phyloP scores from a whole-genome alignment of 257 asterid species.

The Euphrasia confusa region DNA sequence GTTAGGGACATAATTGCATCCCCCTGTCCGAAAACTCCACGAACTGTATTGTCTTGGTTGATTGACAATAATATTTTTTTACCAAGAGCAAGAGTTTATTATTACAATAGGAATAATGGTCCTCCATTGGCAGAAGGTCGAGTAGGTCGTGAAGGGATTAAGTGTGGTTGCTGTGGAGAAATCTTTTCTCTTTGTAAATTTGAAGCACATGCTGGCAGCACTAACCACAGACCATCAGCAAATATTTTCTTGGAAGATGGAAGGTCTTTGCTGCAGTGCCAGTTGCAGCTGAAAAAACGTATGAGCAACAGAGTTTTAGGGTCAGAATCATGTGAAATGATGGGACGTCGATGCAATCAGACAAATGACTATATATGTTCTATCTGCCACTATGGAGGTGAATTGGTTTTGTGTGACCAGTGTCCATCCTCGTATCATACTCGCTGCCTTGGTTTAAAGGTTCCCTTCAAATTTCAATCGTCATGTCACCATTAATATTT shows the following conservation, averaged over 20 bases:
- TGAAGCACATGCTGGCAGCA: constrained; percentile 77
- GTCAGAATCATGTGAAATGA: constrained; percentile 27
- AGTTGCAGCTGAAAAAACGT: constrained; percentile 38
- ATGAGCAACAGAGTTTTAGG: constrained; percentile 20
- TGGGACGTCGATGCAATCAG: constrained; percentile 22
- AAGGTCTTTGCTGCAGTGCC: constrained; percentile 69
- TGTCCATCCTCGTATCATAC: constrained; percentile 90
- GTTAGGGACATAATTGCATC: constrained; percentile 40
- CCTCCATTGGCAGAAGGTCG: constrained; percentile 49
- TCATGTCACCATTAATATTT: constrained; percentile 17
- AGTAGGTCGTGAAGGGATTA: constrained; percentile 80
- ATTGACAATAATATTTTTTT: constrained; percentile 62
- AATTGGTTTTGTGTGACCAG: constrained; percentile 69
- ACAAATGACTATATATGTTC: constrained; percentile 73
- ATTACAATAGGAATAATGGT: constrained; percentile 36
- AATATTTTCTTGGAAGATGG: constrained; percentile 74
- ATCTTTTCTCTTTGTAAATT: constrained; percentile 52
- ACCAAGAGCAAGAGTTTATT: constrained; percentile 65
- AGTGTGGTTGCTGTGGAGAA: constrained; percentile 63
- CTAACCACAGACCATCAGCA: constrained; percentile 49
- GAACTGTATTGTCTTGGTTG: constrained; percentile 68
- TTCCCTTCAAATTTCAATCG: constrained; percentile 21
- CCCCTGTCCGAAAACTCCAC: constrained; percentile 49
- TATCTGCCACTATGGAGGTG: constrained; percentile 82
- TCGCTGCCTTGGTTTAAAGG: constrained; percentile 83